phyloP scores from a whole-genome alignment of 2,329 filamentous ascomycete genomes.

The Alternaria conjuncta region DNA sequence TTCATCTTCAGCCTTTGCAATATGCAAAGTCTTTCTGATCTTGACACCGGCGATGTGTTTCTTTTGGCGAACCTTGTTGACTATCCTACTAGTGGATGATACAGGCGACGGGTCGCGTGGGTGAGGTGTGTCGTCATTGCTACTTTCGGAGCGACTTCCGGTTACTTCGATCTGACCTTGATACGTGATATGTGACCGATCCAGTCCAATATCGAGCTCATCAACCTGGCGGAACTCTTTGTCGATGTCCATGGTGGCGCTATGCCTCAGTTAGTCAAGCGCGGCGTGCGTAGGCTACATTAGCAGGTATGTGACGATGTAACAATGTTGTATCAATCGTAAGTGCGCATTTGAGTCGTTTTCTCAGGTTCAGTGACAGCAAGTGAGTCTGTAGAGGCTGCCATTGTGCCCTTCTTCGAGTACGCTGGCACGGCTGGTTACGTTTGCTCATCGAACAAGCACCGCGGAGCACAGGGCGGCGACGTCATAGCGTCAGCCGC shows the following conservation, averaged over 20 bases:
- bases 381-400: too few relatives aligned
- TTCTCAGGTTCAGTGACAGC: too few relatives aligned
- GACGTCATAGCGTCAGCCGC: not conserved
- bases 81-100: slow-evolving; percentile 17
- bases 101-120: not conserved
- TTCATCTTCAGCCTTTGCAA: slow-evolving; percentile 27
- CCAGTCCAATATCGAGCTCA: slow-evolving; percentile 16
- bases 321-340: not conserved
- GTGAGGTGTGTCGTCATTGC: slow-evolving; percentile 31
- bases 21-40: slow-evolving; percentile 31
- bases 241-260: slow-evolving; percentile 21
- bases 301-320: not conserved
- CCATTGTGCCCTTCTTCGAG: too few relatives aligned
- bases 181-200: slow-evolving; percentile 17
- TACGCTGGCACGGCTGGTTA: not conserved
- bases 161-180: slow-evolving; percentile 19
- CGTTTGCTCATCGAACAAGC: not conserved
- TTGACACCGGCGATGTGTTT: slow-evolving; percentile 30
- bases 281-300: not conserved
- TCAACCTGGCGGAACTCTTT: slow-evolving; percentile 32
- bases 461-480: not conserved
- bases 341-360: too few relatives aligned
- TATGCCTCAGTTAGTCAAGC: not conserved
- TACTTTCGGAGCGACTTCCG: slow-evolving; percentile 14
- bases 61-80: slow-evolving; percentile 25